These are phyloP conservation scores for Calonectria henricotiae DNA, from an alignment of 2,329 filamentous ascomycete genomes.

Conservation along the genomic window DNA sequence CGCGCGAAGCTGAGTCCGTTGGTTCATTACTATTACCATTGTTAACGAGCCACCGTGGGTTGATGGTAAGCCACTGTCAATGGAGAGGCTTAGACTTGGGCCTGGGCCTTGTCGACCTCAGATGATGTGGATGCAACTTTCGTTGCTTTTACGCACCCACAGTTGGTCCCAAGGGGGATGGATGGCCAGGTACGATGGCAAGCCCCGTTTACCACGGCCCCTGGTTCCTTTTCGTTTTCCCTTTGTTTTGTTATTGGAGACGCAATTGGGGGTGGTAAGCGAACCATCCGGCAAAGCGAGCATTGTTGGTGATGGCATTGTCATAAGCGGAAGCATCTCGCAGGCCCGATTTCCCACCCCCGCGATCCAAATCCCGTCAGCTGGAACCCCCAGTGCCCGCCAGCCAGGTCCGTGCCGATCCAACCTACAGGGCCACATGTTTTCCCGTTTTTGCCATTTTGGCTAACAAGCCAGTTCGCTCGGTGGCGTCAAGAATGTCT, in stretches of 20 bases:
- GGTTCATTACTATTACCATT: background rate
- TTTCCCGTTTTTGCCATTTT: constrained; percentile 27
- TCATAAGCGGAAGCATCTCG: constrained; percentile 22
- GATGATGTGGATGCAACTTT: constrained; percentile 18
- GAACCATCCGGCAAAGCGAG: constrained; percentile 1
- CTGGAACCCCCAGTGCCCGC: constrained; percentile 24
- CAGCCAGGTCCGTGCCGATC: constrained; percentile 29
- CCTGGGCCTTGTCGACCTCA: constrained; percentile 7
- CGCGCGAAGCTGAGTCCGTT: constrained; percentile 17
- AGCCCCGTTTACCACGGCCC: background rate
- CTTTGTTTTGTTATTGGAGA: background rate
- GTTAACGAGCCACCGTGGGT: background rate
- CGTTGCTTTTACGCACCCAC: constrained; percentile 26
- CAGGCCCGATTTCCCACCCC: constrained; percentile 40
- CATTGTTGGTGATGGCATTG: constrained; percentile 16
- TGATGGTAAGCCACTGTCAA: constrained; percentile 9
- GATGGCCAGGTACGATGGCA: background rate
- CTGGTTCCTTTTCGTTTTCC: background rate
- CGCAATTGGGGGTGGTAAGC: background rate
- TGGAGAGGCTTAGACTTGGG: background rate
- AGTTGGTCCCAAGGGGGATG: background rate
- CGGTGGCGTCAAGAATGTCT: constrained; percentile 39
- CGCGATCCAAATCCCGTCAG: constrained; percentile 38
- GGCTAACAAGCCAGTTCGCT: constrained; percentile 11
- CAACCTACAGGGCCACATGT: constrained; percentile 27